Base-by-base conservation (phyloP, 371 early-diverging fungal species). In the Actinomortierella wolfii region DNA sequence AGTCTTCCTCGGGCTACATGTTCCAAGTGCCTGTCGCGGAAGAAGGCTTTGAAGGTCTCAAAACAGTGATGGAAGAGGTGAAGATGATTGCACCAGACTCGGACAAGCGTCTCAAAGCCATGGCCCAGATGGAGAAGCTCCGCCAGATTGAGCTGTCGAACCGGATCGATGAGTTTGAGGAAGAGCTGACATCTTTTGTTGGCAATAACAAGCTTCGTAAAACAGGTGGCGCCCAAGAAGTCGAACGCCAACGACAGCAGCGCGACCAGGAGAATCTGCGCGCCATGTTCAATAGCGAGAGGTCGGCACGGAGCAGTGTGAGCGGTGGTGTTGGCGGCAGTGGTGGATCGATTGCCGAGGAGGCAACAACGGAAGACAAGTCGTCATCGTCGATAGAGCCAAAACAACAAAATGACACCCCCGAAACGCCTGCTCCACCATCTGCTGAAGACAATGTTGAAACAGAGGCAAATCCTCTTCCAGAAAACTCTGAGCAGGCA, bases 181-280 rank as follows among this genome's bases (percentile, higher is more conserved):
- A 83, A 39, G 92, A 92, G 55, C 63, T 92, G 61, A 76, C 84
- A 4, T 77, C 81, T 2, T 92, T 91, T 79, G 91, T 92, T 7
- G 76, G 77, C 0, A 52, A 77, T 11, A 81, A 76, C 24, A 88
- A 86, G 61, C 56, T 92, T 42, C 79, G 84, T 48, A 87, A 86
- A 66, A 90, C 86, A 0, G 92, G 92, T 1, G 91, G 91, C 11
- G 82, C 89, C 2, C 76, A 88, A 55, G 89, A 87, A 39, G 64
- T 88, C 1, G 92, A 91, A 40, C 79, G 83, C 14, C 76, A 81
- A 57, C 76, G 90, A 7, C 80, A 84, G 13, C 81, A 88, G 61
- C 83, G 86, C 56, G 80, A 89, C 56, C 66, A 78, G 15, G 86
- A 83, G 51, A 79, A 84, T 42, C 67, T 91, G 62, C 83, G 80